A percentile compares a stretch with the other conserved stretches of the same genome.
Evolutionary conservation across 2,329 filamentous ascomycete species (phyloP).

Genomic region (Chrysoporthe austroafricana): DNA sequence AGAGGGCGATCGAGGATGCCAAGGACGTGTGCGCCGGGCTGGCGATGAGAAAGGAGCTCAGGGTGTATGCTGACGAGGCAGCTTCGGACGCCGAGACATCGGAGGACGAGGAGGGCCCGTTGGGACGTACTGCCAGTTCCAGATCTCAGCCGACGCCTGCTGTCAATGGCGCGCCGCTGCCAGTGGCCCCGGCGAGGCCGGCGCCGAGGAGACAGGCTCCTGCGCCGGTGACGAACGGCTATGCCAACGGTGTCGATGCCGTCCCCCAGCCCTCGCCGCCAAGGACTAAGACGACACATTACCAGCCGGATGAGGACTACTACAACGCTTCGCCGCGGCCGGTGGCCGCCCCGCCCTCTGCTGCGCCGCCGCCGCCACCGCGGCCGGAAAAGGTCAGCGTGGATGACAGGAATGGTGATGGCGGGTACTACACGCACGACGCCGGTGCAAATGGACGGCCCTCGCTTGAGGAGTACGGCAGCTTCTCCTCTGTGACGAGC

Average conservation of each 20-base stretch:
- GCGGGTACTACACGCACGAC: constrained; percentile 12
- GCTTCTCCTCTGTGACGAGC: constrained; percentile 13
- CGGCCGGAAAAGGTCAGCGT: constrained; percentile 40
- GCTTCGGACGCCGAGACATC: constrained; percentile 35
- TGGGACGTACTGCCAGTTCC: background rate
- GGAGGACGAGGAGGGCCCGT: constrained; percentile 26
- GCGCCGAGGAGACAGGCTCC: constrained; percentile 7
- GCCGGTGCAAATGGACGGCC: constrained; percentile 9
- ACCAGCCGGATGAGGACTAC: constrained; percentile 31
- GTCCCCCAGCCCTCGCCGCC: constrained; percentile 22
- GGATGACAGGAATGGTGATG: constrained; percentile 28
- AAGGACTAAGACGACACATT: constrained; percentile 24
- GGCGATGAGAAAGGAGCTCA: constrained; percentile 56
- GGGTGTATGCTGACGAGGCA: constrained; percentile 37
- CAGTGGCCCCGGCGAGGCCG: constrained; percentile 9
- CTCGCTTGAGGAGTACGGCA: constrained; percentile 18
- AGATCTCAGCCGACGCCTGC: constrained; percentile 4
- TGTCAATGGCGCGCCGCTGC: background rate
- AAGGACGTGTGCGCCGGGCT: constrained; percentile 53
- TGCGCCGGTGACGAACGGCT: constrained; percentile 18
- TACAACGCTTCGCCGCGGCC: constrained; percentile 29
- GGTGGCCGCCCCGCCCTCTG: constrained; percentile 30
- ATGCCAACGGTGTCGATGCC: constrained; percentile 20
- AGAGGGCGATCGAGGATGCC: constrained; percentile 55
- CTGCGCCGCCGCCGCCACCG: constrained; percentile 36